Base-by-base conservation (phyloP, 352 stramenopile genomes). In the Aphanomyces stellatus region DNA sequence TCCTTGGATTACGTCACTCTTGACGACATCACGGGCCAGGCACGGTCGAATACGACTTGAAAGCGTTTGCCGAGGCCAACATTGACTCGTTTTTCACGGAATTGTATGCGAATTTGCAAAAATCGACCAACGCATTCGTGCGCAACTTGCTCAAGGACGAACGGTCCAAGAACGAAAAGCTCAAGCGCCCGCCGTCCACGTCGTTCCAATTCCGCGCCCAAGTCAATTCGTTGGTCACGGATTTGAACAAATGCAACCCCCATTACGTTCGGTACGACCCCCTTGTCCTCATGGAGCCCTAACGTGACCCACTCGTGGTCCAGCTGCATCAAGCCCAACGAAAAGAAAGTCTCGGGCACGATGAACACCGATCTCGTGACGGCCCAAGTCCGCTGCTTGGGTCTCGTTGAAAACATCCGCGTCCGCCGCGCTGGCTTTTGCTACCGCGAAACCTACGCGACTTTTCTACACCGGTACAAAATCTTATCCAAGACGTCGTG, bases 81-180 rank as follows among this genome's bases (percentile, higher is more conserved):
- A 85, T 83, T 56, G 86, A 93, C 65, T 91, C 82, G 60, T 90
- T 93, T 65, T 90, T 90, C 59, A 90, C 88, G 61, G 82, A 91
- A 66, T 70, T 93, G 72, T 78, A 90, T 70, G 71, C 75, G 33
- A 77, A 74, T 48, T 90, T 93, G 81, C 76, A 77, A 55, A 71
- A 86, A 62, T 91, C 81, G 31, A 87, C 75, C 17, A 85, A 86
- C 63, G 69, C 69, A 1, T 91, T 91, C 24, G 79, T 95, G 62
- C 79, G 76, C 28, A 80, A 90, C 1, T 65, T 96, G 7, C 93
- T 94, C 67, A 71, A 81, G 27, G 87, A 96, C 72, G 90, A 71
- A 64, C 80, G 86, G 27, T 82, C 82, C 33, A 79, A 85, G 51
- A 71, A 93, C 66, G 80, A 91, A 51, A 91, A 88, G 74, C 82